These are phyloP conservation scores for Cladosporium sp. DNA, from an alignment of 2,329 filamentous ascomycete genomes.

Conservation along the genomic window DNA sequence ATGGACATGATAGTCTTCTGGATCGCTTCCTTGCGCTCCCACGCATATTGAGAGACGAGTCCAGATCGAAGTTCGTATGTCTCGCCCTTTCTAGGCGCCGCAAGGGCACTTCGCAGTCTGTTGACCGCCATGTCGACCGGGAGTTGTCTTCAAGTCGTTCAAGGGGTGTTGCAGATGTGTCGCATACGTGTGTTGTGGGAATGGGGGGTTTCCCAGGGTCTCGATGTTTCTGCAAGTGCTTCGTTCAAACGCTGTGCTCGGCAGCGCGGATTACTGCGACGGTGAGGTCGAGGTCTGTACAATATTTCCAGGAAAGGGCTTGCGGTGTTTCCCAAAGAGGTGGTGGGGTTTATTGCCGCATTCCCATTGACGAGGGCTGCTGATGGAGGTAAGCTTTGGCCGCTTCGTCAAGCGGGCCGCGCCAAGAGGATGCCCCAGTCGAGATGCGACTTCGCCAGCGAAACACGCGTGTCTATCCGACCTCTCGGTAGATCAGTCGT, in stretches of 20 bases:
- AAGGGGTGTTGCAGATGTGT: conserved; percentile 2
- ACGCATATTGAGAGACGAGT: conserved; percentile 95
- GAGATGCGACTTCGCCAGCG: not conserved
- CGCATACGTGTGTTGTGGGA: conserved; percentile 7
- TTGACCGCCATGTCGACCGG: conserved; percentile 74
- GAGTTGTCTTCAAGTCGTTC: not conserved
- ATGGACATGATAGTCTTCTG: conserved; percentile 99
- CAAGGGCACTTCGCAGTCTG: conserved; percentile 89
- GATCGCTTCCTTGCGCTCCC: conserved; percentile 96
- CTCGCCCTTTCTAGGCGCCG: conserved; percentile 89
- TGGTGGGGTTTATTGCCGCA: not conserved
- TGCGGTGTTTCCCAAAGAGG: not conserved
- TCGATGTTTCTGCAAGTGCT: not conserved
- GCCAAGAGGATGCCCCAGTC: not conserved
- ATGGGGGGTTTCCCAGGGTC: conserved; percentile 10
- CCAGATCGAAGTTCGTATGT: conserved; percentile 95
- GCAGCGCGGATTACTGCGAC: too few relatives aligned
- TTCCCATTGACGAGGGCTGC: not conserved
- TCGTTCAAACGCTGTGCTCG: too few relatives aligned
- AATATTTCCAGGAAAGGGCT: not conserved
- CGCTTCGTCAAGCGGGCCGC: not conserved
- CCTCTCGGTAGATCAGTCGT: too few relatives aligned
- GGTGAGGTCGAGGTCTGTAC: too few relatives aligned
- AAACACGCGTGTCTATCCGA: not conserved
- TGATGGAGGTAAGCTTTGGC: conserved; percentile 9